phyloP scores from a whole-genome alignment of 805 yeast species.

The Saccharomycopsis lassenensis region DNA sequence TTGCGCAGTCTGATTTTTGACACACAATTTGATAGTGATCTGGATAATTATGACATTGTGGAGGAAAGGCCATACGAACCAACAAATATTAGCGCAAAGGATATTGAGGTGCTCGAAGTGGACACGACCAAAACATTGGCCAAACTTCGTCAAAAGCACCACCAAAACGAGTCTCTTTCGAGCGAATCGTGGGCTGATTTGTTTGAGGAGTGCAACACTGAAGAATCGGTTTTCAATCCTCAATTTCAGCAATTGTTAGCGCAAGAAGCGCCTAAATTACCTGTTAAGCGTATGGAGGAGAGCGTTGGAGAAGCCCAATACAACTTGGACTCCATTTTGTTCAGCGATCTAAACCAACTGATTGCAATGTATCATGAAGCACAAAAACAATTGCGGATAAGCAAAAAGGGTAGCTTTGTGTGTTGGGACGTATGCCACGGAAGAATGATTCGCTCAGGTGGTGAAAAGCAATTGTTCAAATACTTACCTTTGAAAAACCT shows the following conservation, averaged over 20 bases:
- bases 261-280: slow-evolving; percentile 10
- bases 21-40: slow-evolving; percentile 4
- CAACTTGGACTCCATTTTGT: slow-evolving; percentile 34
- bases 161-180: not conserved
- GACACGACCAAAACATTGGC: slow-evolving; percentile 18
- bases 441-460: slow-evolving; percentile 2
- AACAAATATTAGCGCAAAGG: slow-evolving; percentile 34
- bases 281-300: slow-evolving; percentile 11
- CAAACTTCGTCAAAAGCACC: not conserved
- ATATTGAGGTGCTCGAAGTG: slow-evolving; percentile 31
- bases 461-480: not conserved
- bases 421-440: slow-evolving; percentile 9
- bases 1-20: too few species aligned
- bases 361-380: slow-evolving; percentile 23
- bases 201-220: slow-evolving; percentile 20
- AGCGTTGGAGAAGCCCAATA: slow-evolving; percentile 16
- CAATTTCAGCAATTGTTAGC: slow-evolving; percentile 14
- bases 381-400: slow-evolving; percentile 23
- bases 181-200: slow-evolving; percentile 8
- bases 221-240: slow-evolving; percentile 26
- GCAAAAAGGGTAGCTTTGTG: too few species aligned
- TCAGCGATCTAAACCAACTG: slow-evolving; percentile 33
- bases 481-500: slow-evolving; percentile 12
- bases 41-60: slow-evolving; percentile 28
- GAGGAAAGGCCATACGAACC: slow-evolving; percentile 67